Conservation (phyloP, 148 eudicot species). For the Chenopodium quinoa region DNA sequence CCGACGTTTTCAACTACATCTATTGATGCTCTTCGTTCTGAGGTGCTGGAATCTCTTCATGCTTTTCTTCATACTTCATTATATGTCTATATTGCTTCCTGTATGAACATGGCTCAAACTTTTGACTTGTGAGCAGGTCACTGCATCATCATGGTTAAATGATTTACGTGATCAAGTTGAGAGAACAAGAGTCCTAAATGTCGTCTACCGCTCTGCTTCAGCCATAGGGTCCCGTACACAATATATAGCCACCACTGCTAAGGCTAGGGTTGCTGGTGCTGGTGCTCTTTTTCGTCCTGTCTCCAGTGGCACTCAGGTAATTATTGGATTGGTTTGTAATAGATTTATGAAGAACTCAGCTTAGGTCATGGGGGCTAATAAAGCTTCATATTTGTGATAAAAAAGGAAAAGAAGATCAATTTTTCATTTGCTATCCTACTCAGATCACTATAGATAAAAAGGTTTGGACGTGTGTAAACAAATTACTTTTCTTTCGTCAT, state of each 20-base stretch:
- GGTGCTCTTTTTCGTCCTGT: constrained; percentile 84
- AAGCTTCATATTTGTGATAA: not conserved
- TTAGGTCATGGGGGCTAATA: not conserved
- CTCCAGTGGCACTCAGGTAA: constrained; percentile 87
- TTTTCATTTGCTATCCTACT: not conserved
- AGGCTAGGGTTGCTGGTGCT: constrained; percentile 90
- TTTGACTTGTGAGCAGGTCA: constrained; percentile 51
- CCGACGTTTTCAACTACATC: constrained; percentile 93
- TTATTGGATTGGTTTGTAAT: not conserved
- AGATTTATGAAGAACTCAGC: not conserved
- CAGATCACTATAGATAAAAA: not conserved
- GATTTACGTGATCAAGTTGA: constrained; percentile 97
- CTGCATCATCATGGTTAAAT: constrained; percentile 91
- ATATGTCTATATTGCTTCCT: constrained; percentile 3
- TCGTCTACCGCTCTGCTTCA: constrained; percentile 89
- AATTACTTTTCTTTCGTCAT: not conserved
- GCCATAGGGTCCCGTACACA: constrained; percentile 92
- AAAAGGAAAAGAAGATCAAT: not conserved
- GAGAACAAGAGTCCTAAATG: constrained; percentile 74
- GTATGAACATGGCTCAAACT: not conserved
- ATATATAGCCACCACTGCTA: constrained; percentile 76
- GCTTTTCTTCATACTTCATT: not conserved
- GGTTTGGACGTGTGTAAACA: not conserved
- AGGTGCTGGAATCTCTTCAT: constrained; percentile 47
- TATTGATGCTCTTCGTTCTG: constrained; percentile 92